Percentiles rank a stretch among this genome's conserved stretches.
Evolutionary conservation across 192 early-diverging fungal species (phyloP).

Genomic region (Linnemannia zychae): DNA sequence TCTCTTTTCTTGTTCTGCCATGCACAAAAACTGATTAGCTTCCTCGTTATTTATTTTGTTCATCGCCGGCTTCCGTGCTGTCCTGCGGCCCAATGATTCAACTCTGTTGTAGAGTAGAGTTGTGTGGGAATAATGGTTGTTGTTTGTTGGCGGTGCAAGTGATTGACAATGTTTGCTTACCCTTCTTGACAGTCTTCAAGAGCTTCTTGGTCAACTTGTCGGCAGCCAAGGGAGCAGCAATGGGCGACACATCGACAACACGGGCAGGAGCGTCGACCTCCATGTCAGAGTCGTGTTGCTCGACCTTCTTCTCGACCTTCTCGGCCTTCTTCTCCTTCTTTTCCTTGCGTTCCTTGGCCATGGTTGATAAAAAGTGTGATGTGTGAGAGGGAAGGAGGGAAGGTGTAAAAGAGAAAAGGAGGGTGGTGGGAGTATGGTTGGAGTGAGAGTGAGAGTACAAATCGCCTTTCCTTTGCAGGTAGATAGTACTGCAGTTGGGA

Average conservation of each 20-base stretch:
- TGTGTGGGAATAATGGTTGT: neutral
- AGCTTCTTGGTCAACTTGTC: constrained; percentile 90
- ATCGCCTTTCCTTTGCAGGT: neutral
- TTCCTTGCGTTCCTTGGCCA: constrained; percentile 64
- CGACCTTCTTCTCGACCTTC: constrained; percentile 54
- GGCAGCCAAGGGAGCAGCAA: constrained; percentile 86
- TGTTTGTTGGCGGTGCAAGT: neutral
- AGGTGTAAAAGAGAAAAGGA: neutral
- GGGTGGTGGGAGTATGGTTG: neutral
- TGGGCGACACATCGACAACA: constrained; percentile 70
- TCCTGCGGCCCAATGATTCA: neutral
- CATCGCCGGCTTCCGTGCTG: neutral
- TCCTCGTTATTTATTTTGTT: neutral
- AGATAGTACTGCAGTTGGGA: neutral
- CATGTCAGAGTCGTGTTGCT: constrained; percentile 62
- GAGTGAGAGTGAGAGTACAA: constrained; percentile 1
- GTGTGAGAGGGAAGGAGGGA: constrained; percentile 2
- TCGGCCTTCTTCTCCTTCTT: constrained; percentile 61
- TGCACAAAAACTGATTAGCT: neutral
- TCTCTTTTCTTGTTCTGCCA: neutral
- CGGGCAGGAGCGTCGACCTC: constrained; percentile 63
- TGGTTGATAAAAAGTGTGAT: constrained; percentile 19
- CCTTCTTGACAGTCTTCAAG: constrained; percentile 91
- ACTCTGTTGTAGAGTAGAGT: neutral
- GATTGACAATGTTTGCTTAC: constrained; percentile 57